Conservation (phyloP, 2,329 filamentous ascomycete genomes). For the Colletotrichum sidae region DNA sequence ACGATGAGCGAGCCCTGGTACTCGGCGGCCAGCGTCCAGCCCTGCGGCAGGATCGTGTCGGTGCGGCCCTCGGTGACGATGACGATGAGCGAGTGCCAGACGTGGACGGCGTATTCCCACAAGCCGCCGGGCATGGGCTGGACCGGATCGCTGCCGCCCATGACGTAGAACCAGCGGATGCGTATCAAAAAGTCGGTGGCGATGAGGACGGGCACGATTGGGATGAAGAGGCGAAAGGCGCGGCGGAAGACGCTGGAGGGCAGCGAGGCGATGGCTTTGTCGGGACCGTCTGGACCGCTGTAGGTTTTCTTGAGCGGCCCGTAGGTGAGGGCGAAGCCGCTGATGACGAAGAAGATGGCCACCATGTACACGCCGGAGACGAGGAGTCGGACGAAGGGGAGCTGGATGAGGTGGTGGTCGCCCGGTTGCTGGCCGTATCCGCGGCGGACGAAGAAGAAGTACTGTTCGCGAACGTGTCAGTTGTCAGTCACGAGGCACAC, state of each 20-base stretch:
- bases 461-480: conserved; percentile 21
- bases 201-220: conserved; percentile 21
- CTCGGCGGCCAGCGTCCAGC: conserved; percentile 73
- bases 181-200: neutral
- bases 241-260: conserved; percentile 38
- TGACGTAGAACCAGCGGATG: neutral
- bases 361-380: conserved; percentile 46
- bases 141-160: neutral
- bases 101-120: conserved; percentile 57
- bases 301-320: conserved; percentile 43
- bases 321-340: conserved; percentile 50
- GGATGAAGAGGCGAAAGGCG: conserved; percentile 37
- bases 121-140: conserved; percentile 41
- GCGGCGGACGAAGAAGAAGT: conserved; percentile 7
- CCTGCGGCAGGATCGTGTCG: conserved; percentile 64
- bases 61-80: conserved; percentile 61
- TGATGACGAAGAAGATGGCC: conserved; percentile 51
- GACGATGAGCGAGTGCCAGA: conserved; percentile 62
- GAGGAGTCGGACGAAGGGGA: conserved; percentile 44
- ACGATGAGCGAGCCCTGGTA: conserved; percentile 68
- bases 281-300: conserved; percentile 18
- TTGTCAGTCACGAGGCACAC: conserved; percentile 39
- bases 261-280: conserved; percentile 16
- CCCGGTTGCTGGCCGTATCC: conserved; percentile 19
- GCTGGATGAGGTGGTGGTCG: conserved; percentile 38